phyloP scores from a whole-genome alignment of 345 rosid genomes.

The Moricandia arvensis region DNA sequence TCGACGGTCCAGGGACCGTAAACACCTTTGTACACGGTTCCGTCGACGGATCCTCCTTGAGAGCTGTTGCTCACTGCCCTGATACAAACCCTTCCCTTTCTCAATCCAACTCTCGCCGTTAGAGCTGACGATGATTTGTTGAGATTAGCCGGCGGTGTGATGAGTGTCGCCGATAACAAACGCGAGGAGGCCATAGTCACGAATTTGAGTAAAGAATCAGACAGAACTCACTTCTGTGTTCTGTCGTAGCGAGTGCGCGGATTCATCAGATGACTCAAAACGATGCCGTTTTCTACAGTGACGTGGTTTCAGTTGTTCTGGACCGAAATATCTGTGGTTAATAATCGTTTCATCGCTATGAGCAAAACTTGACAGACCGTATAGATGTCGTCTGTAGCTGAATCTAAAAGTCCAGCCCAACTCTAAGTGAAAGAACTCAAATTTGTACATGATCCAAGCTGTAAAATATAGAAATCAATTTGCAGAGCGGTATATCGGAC shows the following conservation, averaged over 20 bases:
- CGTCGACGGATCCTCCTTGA: constrained; percentile 42
- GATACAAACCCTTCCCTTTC: constrained; percentile 32
- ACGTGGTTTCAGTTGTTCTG: too few species aligned
- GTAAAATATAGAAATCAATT: too few species aligned
- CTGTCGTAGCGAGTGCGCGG: neutral
- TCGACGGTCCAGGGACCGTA: constrained; percentile 91
- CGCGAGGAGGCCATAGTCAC: constrained; percentile 43
- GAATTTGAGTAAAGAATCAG: neutral
- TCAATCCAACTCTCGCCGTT: constrained; percentile 3
- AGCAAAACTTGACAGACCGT: too few species aligned
- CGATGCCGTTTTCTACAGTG: constrained; percentile 19
- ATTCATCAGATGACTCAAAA: neutral
- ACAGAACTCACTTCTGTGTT: neutral
- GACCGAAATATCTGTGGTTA: too few species aligned
- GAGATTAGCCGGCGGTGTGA: constrained; percentile 19
- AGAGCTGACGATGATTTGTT: neutral
- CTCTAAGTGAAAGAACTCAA: too few species aligned
- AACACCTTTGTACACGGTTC: constrained; percentile 61
- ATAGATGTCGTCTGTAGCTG: too few species aligned
- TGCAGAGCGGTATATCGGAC: too few species aligned
- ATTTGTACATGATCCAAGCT: too few species aligned
- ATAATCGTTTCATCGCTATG: too few species aligned
- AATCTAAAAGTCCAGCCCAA: too few species aligned
- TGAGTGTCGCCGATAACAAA: constrained; percentile 37
- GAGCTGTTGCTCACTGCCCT: constrained; percentile 55